Evolutionary conservation across 495 filamentous ascomycete genomes (phyloP).

Genomic region (Bathelium albidoporum): DNA sequence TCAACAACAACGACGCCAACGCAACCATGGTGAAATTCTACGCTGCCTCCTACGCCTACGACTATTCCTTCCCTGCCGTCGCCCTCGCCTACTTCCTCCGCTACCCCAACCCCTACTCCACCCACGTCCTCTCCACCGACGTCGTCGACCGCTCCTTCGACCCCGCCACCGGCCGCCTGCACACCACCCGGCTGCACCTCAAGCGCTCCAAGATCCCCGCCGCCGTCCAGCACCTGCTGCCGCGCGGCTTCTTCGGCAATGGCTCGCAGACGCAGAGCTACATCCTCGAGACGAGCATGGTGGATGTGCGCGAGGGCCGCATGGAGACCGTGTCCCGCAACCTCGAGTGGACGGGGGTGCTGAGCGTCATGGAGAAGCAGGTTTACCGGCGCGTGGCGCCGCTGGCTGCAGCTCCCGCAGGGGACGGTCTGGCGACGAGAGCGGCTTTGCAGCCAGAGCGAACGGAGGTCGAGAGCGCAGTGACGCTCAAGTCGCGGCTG

Average conservation of each 20-base stretch:
- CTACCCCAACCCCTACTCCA: conserved; percentile 94
- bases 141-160: conserved; percentile 84
- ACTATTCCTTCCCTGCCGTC: conserved; percentile 83
- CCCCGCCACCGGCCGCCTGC: conserved; percentile 63
- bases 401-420: background rate
- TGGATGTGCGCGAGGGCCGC: conserved; percentile 83
- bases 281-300: conserved; percentile 82
- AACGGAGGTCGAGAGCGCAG: conserved; percentile 73
- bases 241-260: conserved; percentile 61
- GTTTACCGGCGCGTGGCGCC: conserved; percentile 53
- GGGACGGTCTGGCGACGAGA: background rate
- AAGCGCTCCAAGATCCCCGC: conserved; percentile 87
- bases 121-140: conserved; percentile 92
- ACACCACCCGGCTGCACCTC: conserved; percentile 82
- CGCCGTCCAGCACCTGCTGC: conserved; percentile 70
- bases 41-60: conserved; percentile 78
- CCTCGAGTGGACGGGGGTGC: conserved; percentile 63
- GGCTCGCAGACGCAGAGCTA: conserved; percentile 62
- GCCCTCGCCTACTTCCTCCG: conserved; percentile 98
- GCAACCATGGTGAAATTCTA: conserved; percentile 70
- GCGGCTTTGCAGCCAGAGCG: conserved; percentile 33
- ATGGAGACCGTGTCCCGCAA: conserved; percentile 37
- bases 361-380: conserved; percentile 88
- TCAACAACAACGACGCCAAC: no score
- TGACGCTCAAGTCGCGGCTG: conserved; percentile 75